Base-by-base conservation (phyloP, 2,329 filamentous ascomycete genomes). In the Aspergillus ibericus region DNA sequence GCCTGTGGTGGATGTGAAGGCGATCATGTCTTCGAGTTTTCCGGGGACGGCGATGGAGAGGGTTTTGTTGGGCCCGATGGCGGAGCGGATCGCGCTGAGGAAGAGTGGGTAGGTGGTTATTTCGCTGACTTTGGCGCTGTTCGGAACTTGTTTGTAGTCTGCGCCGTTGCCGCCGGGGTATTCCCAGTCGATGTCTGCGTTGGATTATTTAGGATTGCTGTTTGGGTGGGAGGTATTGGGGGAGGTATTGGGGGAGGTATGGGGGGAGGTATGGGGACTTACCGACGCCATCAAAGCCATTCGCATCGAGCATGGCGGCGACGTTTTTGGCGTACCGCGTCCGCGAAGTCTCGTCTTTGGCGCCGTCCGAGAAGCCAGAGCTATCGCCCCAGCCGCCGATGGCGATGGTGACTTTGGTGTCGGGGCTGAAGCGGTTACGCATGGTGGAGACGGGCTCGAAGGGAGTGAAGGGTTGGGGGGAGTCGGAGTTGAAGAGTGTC, bases 341-440 rank as follows among this genome's bases (percentile, higher is more conserved):
- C 15, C 87, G 82, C 1, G 80, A 82, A 8, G 72, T 65, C 1
- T 82, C 78, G 3, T 80, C 80, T 52, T 77, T 79, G 1, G 86
- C 84, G 0, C 82, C 88, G 1, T 42, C 71, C 0, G 82, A 81
- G 67, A 90, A 92, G 0, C 88, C 88, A 6, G 73, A 70, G 0
- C 83, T 86, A 59, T 91, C 87, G 0, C 88, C 88, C 89, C 89
- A 92, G 53, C 89, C 89, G 10, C 89, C 89, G 62, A 92, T 85
- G 18, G 89, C 88, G 36, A 92, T 81, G 77, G 88, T 82, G 20
- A 92, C 74, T 64, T 88, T 87, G 18, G 87, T 86, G 25, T 78
- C 78, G 0, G 80, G 70, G 12, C 78, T 69, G 56, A 86, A 88
- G 18, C 84, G 76, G 25, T 75, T 73, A 16, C 85, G 81, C 46